Base-by-base conservation (phyloP, 2,329 filamentous ascomycete species). In the Colletotrichum nymphaeae region DNA sequence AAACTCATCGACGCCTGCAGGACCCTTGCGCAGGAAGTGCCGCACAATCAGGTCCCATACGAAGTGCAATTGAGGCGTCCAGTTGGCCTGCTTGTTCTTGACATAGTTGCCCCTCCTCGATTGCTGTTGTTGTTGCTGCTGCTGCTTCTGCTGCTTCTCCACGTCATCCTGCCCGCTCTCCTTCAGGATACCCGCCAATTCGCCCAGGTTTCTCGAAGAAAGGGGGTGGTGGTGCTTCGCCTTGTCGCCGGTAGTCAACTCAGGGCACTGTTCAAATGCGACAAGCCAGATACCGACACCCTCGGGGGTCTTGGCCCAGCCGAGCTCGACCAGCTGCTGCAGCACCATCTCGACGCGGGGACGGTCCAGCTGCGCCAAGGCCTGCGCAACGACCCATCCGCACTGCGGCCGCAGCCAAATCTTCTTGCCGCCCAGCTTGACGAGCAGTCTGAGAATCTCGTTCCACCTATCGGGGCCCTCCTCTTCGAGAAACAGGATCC, bases 381-480 rank as follows among this genome's bases (percentile, higher is more conserved):
- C 91, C 79, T 95, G 91, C 57, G 93, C 92, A 30, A 98, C 86
- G 60, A 97, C 90, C 88, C 92, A 94, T 37, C 94, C 95, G 78
- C 95, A 98, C 80, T 97, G 94, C 78, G 96, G 92, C 74, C 94
- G 90, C 76, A 98, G 87, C 96, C 95, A 98, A 37, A 94, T 90
- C 82, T 97, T 97, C 83, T 94, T 94, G 77, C 91, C 89, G 53
- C 93, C 91, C 73, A 98, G 88, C 74, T 92, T 89, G 77, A 95
- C 88, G 37, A 98, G 85, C 66, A 94, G 85, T 67, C 93, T 89
- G 60, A 98, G 84, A n/a, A 97, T 86, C 67, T 88, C 86, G 58
- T 87, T 86, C 91, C 93, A 95, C 78, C 86, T 88, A 5, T 88
- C 85, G 22, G 86, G 83, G 42, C 90, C 86, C 4, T 86, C 82